Evolutionary conservation across 1,284 basidiomycete genomes (phyloP), one percentile per base, ranked within the genome.

Genomic region (Ceratobasidium sp.): DNA sequence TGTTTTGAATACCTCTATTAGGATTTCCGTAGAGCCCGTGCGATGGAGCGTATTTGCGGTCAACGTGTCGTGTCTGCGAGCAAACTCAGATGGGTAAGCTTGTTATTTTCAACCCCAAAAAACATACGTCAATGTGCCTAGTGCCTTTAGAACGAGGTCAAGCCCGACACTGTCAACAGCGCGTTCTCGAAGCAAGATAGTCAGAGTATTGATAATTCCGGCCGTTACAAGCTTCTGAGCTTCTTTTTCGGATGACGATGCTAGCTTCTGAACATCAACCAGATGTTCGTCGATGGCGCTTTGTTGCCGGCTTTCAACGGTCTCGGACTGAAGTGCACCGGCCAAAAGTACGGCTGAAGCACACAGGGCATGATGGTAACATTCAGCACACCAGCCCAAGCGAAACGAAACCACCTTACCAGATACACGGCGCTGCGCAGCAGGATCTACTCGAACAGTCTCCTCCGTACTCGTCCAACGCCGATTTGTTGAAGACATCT

Each of bases 31-130:
- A 13, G 77, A 72, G 49, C 67, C 71, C 42, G 68, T 77, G n/a
- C 79, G 79, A 58, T 78, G 58, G n/a, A 80, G 78, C 18, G 72
- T 78, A 39, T 80, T 80, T 18, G 79, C 77, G 40, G 46, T 80
- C n/a, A 80, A 40, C 13, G 70, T 40, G 26, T 80, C 79, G 53
- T 78, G 71, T 13, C 79, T 80, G 49, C 7, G 13, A 15, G 18
- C 7, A 42, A 42, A 6, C 10, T n/a, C n/a, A n/a, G 39, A 28
- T 70, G 23, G 46, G 40, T 28, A 46, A 18, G n/a, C 18, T n/a
- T 44, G 15, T 15, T 13, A n/a, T 58, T 60, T 60, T 53, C 23
- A 12, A 1, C 23, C 18, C n/a, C 26, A n/a, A 42, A 56, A 13
- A 10, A 69, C 69, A 15, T 56, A 80, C 79, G 79, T 70, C 28